phyloP scores from a whole-genome alignment of 257 asterid species.

The Solanum sejunctum region DNA sequence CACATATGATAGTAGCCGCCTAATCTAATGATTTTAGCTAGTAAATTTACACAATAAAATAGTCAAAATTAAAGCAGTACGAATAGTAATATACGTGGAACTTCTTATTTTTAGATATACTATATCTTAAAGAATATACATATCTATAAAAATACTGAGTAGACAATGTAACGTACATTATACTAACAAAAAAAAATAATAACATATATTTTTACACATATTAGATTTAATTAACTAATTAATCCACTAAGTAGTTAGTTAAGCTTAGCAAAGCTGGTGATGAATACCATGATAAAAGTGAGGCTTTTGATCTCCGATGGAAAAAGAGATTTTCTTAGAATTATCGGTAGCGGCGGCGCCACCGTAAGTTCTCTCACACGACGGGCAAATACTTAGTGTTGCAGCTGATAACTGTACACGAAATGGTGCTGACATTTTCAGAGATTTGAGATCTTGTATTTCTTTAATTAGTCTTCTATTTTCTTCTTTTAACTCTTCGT shows the following conservation, averaged over 20 bases:
- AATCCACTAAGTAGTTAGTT: background rate
- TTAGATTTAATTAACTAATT: background rate
- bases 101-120: background rate
- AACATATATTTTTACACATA: background rate
- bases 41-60: background rate
- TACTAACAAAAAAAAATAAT: background rate
- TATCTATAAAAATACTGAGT: background rate
- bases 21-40: background rate
- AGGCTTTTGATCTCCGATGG: slow-evolving; percentile 39
- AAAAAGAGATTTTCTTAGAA: slow-evolving; percentile 31
- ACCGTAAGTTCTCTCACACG: slow-evolving; percentile 61
- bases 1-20: background rate
- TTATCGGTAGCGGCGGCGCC: slow-evolving; percentile 11
- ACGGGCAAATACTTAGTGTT: slow-evolving; percentile 76
- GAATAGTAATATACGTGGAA: background rate
- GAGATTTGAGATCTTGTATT: slow-evolving; percentile 37
- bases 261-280: slow-evolving; percentile 34
- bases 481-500: slow-evolving; percentile 46
- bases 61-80: background rate
- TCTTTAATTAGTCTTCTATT: slow-evolving; percentile 51
- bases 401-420: slow-evolving; percentile 75
- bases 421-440: slow-evolving; percentile 16
- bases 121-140: background rate
- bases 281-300: slow-evolving; percentile 38
- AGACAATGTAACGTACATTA: background rate